Base-by-base conservation (phyloP, 2,329 filamentous ascomycete genomes). In the Dothideomycetes sp. region DNA sequence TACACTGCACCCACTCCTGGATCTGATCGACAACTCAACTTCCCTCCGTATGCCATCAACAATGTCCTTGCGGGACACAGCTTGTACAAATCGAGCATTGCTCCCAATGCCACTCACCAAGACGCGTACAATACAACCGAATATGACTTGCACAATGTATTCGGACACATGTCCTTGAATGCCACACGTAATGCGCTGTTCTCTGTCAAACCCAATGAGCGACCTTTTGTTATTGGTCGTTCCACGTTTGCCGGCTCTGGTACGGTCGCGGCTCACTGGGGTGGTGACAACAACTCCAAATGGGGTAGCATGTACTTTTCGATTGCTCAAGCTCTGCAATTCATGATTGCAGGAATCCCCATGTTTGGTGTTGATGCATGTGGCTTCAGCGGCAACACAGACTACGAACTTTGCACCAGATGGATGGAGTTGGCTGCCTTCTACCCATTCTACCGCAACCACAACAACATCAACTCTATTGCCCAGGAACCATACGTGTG, bases 351-450 rank as follows among this genome's bases (percentile, higher is more conserved):
- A 15, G 48, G 49, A 14, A 77, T 87, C 29, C 82, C 82, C 9
- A 85, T 87, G 80, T 84, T 84, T 48, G 79, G 78, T 5, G 70
- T 73, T 16, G 78, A 83, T 15, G 47, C 46, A 1, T 52, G 48
- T 35, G 51, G 51, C 15, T 53, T 52, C 44, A 46, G 42, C 22
- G 45, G 47, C 5, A 52, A 52, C 19, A 40, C 50, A 4, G 47
- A 47, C 14, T 36, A 43, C 39, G 45, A 51, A 29, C 40, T 53
- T 15, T 53, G 49, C 34, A 44, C 32, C 11, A 16, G 47, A 3
- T 51, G 47, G 47, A 45, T 45, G 46, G 46, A 51, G 31, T 40
- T 54, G 12, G 43, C 42, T n/a, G 49, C 51, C 9, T 53, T 45
- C 44, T 53, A 45, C 44, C 51, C 52, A 2, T 43, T 49, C 36